phyloP scores from a whole-genome alignment of 1,284 basidiomycete species.

The Schizopora paradoxa region DNA sequence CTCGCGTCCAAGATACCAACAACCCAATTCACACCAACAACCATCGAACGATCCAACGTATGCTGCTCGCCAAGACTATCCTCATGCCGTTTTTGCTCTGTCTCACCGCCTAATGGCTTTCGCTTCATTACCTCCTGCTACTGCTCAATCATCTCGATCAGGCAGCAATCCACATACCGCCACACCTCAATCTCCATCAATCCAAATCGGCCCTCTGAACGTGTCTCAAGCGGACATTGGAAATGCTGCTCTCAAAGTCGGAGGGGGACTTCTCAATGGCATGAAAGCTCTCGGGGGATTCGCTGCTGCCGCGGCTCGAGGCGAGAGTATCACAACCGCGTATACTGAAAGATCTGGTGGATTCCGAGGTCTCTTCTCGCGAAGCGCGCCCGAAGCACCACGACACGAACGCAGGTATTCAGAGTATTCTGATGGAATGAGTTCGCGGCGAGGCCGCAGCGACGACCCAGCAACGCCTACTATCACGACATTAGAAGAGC shows the following conservation, averaged over 20 bases:
- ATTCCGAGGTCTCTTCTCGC: conserved; percentile 45
- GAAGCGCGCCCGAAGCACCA: conserved; percentile 53
- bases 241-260: conserved; percentile 50
- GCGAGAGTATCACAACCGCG: conserved; percentile 9
- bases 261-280: conserved; percentile 56
- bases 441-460: conserved; percentile 17
- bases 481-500: conserved; percentile 14
- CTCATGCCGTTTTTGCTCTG: conserved; percentile 51
- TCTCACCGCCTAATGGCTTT: conserved; percentile 62
- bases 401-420: conserved; percentile 10
- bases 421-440: not conserved
- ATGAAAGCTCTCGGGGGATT: conserved; percentile 62
- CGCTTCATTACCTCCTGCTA: conserved; percentile 38
- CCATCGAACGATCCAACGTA: conserved; percentile 9
- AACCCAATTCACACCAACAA: conserved; percentile 3
- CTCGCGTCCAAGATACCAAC: conserved; percentile 16
- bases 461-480: conserved; percentile 21
- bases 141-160: conserved; percentile 19
- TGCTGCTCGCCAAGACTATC: conserved; percentile 21
- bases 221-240: conserved; percentile 44
- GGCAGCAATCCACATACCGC: conserved; percentile 23
- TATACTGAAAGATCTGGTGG: conserved; percentile 21
- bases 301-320: conserved; percentile 48
- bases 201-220: conserved; percentile 20
- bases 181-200: conserved; percentile 21